A percentile compares a stretch with the other conserved stretches of the same genome.
Conservation (phyloP, 108 stramenopile genomes). For the Fragilaria radians region DNA sequence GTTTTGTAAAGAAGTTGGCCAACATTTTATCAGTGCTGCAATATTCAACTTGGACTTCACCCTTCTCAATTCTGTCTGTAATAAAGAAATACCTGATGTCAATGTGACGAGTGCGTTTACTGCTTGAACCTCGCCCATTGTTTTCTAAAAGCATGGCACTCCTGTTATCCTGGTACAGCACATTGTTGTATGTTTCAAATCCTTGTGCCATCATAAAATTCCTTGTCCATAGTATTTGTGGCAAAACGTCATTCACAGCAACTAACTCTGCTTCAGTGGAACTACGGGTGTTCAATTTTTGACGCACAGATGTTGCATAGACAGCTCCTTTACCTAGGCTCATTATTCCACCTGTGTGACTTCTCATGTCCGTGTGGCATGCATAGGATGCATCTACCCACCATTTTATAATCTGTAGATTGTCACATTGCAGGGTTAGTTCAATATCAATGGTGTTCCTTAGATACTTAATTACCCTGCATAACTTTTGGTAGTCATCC, state of each 20-base stretch:
- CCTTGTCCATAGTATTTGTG: slow-evolving; percentile 35
- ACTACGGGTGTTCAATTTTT: slow-evolving; percentile 32
- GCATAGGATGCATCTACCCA: too few species aligned
- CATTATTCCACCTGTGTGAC: slow-evolving; percentile 40
- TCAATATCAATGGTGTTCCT: slow-evolving; percentile 15
- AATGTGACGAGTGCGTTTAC: slow-evolving; percentile 41
- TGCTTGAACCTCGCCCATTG: slow-evolving; percentile 28
- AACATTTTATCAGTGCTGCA: slow-evolving; percentile 45
- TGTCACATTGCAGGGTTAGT: slow-evolving; percentile 11
- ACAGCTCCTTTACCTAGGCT: slow-evolving; percentile 18
- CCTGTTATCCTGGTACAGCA: slow-evolving; percentile 40
- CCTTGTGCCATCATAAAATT: slow-evolving; percentile 41
- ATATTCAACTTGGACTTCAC: slow-evolving; percentile 19
- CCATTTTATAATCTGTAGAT: slow-evolving; percentile 12
- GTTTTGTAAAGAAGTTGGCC: slow-evolving; percentile 47
- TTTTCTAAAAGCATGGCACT: slow-evolving; percentile 45
- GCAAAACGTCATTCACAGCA: slow-evolving; percentile 30
- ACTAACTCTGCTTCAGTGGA: slow-evolving; percentile 46
- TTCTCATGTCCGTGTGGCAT: too few species aligned
- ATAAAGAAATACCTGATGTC: slow-evolving; percentile 44
- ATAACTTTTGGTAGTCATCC: slow-evolving; percentile 40
- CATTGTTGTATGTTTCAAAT: slow-evolving; percentile 17
- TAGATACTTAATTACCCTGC: slow-evolving; percentile 30
- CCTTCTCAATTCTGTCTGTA: slow-evolving; percentile 18
- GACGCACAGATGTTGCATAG: slow-evolving; percentile 13